These are phyloP conservation scores for Phialophora macrospora DNA, from an alignment of 2,329 filamentous ascomycete genomes.

Conservation along the genomic window DNA sequence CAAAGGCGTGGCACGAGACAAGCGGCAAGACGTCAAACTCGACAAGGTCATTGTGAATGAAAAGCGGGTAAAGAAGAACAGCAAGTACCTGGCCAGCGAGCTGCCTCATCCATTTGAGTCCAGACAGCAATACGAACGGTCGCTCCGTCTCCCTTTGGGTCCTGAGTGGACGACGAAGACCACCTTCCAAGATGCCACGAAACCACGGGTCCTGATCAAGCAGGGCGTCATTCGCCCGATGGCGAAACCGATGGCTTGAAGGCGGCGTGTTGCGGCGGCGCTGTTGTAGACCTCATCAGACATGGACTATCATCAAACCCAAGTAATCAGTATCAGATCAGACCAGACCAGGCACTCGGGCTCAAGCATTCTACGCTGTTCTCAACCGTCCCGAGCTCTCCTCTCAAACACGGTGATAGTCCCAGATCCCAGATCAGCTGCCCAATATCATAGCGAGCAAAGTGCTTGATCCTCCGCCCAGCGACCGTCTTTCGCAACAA, in stretches of 20 bases:
- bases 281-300: background rate
- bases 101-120: conserved; percentile 91
- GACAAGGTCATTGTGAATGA: conserved; percentile 90
- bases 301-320: background rate
- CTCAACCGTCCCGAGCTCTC: background rate
- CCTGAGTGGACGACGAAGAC: conserved; percentile 97
- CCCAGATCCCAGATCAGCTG: background rate
- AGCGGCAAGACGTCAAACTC: conserved; percentile 81
- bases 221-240: conserved; percentile 88
- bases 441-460: background rate
- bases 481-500: background rate
- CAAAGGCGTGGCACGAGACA: conserved; percentile 74
- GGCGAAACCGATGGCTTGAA: conserved; percentile 70
- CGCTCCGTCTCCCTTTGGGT: conserved; percentile 82
- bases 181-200: conserved; percentile 85
- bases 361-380: background rate
- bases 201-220: conserved; percentile 87
- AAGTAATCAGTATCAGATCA: background rate
- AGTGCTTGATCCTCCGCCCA: background rate
- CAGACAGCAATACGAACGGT: conserved; percentile 70
- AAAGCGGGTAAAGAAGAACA: conserved; percentile 88
- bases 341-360: background rate
- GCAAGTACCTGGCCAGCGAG: conserved; percentile 80
- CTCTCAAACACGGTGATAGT: background rate
- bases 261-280: no score